Percentiles rank a stretch among this genome's conserved stretches.
Conservation (phyloP, 2,329 filamentous ascomycete genomes). For the Diplodia corticola region DNA sequence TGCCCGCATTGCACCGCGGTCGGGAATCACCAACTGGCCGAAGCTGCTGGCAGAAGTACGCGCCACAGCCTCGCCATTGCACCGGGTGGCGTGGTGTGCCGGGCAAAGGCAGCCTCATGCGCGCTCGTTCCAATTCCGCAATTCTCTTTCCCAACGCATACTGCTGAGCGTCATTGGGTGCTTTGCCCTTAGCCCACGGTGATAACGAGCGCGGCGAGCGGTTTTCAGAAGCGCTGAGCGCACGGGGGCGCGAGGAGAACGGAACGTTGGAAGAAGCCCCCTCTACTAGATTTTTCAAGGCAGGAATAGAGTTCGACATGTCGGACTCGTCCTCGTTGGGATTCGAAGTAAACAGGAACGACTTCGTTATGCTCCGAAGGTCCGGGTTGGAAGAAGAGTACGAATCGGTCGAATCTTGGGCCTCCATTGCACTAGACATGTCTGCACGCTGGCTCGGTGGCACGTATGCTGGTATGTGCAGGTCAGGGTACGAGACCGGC, state of each 20-base stretch:
- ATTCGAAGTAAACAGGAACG: slow-evolving; percentile 1
- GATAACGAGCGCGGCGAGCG: slow-evolving; percentile 34
- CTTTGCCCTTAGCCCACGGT: slow-evolving; percentile 32
- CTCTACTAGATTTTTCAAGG: neutral
- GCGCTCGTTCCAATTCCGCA: slow-evolving; percentile 11
- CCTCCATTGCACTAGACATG: slow-evolving; percentile 11
- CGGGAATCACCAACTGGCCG: slow-evolving; percentile 42
- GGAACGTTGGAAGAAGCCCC: slow-evolving; percentile 26
- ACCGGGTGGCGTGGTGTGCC: slow-evolving; percentile 44
- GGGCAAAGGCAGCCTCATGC: slow-evolving; percentile 35
- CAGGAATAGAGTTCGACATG: slow-evolving; percentile 14
- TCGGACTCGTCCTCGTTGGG: neutral
- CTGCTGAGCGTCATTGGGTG: slow-evolving; percentile 27
- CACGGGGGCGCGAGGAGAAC: slow-evolving; percentile 37
- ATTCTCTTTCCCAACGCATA: slow-evolving; percentile 10
- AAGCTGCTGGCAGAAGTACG: slow-evolving; percentile 44
- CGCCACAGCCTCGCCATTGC: slow-evolving; percentile 46
- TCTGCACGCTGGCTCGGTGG: slow-evolving; percentile 11
- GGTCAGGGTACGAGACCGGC: neutral
- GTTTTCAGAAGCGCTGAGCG: slow-evolving; percentile 40
- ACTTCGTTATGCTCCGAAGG: slow-evolving; percentile 6
- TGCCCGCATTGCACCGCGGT: slow-evolving; percentile 37
- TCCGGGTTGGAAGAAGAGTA: slow-evolving; percentile 4
- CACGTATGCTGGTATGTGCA: slow-evolving; percentile 32
- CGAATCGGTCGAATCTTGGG: neutral